Conservation (phyloP, 306 rosid species). For the Medicago lupulina region DNA sequence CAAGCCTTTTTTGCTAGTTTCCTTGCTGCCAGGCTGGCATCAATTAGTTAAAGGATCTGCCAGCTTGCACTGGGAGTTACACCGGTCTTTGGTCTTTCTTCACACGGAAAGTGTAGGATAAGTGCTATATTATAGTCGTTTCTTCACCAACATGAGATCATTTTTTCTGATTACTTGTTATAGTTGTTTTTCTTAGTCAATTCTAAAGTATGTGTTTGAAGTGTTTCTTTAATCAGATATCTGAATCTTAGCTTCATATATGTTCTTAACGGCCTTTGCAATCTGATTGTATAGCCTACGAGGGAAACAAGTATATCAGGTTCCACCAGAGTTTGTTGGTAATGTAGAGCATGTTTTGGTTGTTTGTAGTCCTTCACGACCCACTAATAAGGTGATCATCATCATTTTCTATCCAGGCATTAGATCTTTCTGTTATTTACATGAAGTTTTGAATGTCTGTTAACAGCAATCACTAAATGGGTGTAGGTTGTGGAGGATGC, state of each 20-base stretch:
- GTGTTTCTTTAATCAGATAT: slow-evolving; percentile 23
- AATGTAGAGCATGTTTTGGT: slow-evolving; percentile 82
- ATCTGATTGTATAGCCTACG: slow-evolving; percentile 68
- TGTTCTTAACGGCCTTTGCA: slow-evolving; percentile 39
- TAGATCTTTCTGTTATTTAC: slow-evolving; percentile 22
- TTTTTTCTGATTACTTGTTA: slow-evolving; percentile 1
- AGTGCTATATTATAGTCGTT: not conserved
- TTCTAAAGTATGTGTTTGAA: slow-evolving; percentile 23
- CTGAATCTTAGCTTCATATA: slow-evolving; percentile 24
- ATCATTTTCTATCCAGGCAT: slow-evolving; percentile 18
- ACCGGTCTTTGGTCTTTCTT: not conserved
- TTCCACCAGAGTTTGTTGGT: slow-evolving; percentile 76
- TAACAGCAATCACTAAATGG: slow-evolving; percentile 28
- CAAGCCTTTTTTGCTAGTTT: not conserved
- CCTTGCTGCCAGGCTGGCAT: not conserved
- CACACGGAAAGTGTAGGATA: not conserved
- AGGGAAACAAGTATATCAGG: slow-evolving; percentile 77
- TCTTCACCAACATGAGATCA: not conserved
- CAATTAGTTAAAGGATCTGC: not conserved
- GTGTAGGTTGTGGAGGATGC: slow-evolving; percentile 87
- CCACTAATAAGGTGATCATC: slow-evolving; percentile 64
- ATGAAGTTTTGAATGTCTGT: slow-evolving; percentile 26
- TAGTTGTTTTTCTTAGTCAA: not conserved
- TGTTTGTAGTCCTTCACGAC: slow-evolving; percentile 60
- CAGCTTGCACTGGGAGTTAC: not conserved